Percentiles rank a stretch among this genome's conserved stretches.
phyloP scores from a whole-genome alignment of 371 early-diverging fungal genomes.

The Gilbertella persicaria region DNA sequence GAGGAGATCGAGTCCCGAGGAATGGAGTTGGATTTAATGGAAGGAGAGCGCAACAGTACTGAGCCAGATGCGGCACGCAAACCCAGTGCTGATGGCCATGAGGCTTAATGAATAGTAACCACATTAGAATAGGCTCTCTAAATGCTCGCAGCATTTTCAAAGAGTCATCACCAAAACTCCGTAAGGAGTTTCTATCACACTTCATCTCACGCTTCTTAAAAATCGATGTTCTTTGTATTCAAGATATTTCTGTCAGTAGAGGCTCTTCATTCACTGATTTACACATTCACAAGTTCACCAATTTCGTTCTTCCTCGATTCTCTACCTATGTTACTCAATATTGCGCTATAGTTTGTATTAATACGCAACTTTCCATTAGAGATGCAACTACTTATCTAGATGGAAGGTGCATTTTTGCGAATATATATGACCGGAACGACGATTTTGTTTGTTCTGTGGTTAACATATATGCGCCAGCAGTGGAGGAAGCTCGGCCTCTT shows the following conservation, averaged over 20 bases:
- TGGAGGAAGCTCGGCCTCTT: no score
- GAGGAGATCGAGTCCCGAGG: no score
- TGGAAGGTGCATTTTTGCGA: no score
- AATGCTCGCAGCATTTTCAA: conserved; percentile 6
- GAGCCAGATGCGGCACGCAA: no score
- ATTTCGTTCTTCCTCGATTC: neutral
- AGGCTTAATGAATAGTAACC: neutral
- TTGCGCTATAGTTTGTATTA: neutral
- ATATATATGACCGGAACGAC: no score
- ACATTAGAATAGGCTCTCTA: neutral
- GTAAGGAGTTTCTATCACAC: neutral
- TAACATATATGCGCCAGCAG: no score
- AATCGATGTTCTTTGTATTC: no score
- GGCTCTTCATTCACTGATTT: neutral
- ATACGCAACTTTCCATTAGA: neutral
- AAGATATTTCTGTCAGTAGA: no score
- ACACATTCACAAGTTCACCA: neutral
- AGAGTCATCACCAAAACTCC: neutral
- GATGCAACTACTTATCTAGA: neutral
- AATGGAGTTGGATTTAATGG: no score
- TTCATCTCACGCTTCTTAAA: neutral
- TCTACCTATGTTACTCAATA: neutral
- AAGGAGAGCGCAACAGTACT: no score
- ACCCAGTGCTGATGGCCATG: neutral
- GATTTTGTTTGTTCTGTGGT: no score